Conservation (phyloP, 192 early-diverging fungal species). For the Coemansia javaensis region DNA sequence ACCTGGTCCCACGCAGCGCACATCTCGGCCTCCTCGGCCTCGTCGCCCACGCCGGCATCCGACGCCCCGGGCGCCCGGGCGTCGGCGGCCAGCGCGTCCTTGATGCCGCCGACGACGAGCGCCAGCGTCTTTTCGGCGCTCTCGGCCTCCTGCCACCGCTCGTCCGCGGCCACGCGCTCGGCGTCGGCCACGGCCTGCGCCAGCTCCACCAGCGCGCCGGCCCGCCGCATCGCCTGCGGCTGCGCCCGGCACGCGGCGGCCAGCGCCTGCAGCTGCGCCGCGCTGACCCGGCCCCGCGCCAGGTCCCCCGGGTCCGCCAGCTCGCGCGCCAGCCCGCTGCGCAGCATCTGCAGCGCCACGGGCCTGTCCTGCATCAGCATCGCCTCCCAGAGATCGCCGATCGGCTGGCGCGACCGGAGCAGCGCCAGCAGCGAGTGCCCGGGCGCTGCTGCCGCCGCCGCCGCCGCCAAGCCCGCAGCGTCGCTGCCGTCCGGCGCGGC, state of each 20-base stretch:
- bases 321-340: constrained; percentile 9
- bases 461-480: neutral
- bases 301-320: constrained; percentile 2
- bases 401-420: constrained; percentile 2
- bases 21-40: constrained; percentile 28
- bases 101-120: constrained; percentile 39
- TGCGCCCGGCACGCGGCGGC: constrained; percentile 2
- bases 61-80: neutral
- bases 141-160: constrained; percentile 35
- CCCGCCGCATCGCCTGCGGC: neutral
- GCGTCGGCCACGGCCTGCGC: constrained; percentile 10
- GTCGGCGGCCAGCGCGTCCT: constrained; percentile 25
- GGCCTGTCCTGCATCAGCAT: constrained; percentile 23
- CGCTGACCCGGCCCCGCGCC: constrained; percentile 10
- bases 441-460: neutral
- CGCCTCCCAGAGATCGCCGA: constrained; percentile 22
- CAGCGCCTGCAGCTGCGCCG: constrained; percentile 21
- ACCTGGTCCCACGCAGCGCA: constrained; percentile 43
- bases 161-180: constrained; percentile 1
- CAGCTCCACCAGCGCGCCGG: constrained; percentile 4
- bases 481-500: neutral
- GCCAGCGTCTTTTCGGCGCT: constrained; percentile 43
- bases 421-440: constrained; percentile 17
- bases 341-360: constrained; percentile 32
- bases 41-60: neutral